Percentiles rank a stretch among this genome's conserved stretches.
phyloP scores from a whole-genome alignment of 257 asterid genomes.

The Penstemon eatonii region DNA sequence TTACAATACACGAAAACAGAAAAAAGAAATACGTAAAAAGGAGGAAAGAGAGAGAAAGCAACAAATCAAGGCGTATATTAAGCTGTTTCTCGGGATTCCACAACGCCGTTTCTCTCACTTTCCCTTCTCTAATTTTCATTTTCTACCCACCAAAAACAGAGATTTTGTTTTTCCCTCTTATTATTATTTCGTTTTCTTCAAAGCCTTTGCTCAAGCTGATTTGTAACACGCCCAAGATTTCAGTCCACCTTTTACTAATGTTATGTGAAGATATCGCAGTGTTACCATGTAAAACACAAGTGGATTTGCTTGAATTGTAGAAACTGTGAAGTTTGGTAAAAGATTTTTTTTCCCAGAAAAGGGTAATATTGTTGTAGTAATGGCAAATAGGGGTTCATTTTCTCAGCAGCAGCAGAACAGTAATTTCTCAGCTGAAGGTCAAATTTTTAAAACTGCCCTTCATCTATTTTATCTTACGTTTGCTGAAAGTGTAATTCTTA shows the following conservation, averaged over 20 bases:
- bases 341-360: constrained; percentile 15
- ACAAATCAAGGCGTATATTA: constrained; percentile 39
- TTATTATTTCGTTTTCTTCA: too few relatives aligned
- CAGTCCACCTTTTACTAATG: too few relatives aligned
- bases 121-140: background rate
- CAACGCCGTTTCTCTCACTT: constrained; percentile 20
- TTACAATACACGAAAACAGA: background rate
- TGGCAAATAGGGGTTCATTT: constrained; percentile 45
- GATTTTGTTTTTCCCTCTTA: too few relatives aligned
- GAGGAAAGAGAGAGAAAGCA: constrained; percentile 28
- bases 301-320: background rate
- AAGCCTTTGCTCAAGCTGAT: too few relatives aligned
- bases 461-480: constrained; percentile 7
- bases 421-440: constrained; percentile 40
- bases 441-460: background rate
- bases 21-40: background rate
- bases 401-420: constrained; percentile 38
- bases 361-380: constrained; percentile 27
- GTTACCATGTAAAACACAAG: background rate
- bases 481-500: background rate
- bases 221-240: too few relatives aligned
- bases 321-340: background rate
- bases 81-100: constrained; percentile 16
- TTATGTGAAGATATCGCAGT: too few relatives aligned
- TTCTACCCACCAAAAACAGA: too few relatives aligned